These are phyloP conservation scores for Leishmania lainsoni DNA, from an alignment of 208 protist species.

Conservation along the genomic window DNA sequence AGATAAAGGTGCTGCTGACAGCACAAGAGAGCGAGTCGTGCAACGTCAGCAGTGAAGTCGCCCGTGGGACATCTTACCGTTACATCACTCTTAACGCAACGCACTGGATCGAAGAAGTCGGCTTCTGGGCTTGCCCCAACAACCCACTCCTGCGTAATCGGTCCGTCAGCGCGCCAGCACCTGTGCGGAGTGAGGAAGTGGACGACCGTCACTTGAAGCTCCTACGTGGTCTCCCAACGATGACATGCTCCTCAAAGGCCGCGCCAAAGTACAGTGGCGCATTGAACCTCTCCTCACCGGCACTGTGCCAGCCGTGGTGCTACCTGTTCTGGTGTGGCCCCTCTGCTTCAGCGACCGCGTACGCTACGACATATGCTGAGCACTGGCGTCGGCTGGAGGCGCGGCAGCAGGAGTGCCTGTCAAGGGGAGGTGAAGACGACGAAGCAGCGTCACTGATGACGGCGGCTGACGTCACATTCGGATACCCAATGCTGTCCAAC, in stretches of 20 bases:
- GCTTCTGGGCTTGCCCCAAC: constrained; percentile 74
- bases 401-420: not conserved
- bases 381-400: constrained; percentile 16
- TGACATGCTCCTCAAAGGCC: not conserved
- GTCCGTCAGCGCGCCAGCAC: not conserved
- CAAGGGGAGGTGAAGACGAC: not conserved
- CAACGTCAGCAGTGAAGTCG: not conserved
- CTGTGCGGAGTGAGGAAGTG: not conserved
- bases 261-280: not conserved
- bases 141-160: constrained; percentile 51
- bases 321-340: constrained; percentile 2
- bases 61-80: not conserved
- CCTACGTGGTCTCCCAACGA: not conserved
- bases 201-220: not conserved
- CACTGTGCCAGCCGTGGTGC: not conserved
- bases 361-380: constrained; percentile 19
- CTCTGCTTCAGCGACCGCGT: not conserved
- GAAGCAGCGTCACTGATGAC: not conserved
- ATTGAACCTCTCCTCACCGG: not conserved
- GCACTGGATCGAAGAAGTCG: constrained; percentile 84
- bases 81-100: constrained; percentile 54
- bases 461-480: constrained; percentile 20
- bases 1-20: constrained; percentile 49
- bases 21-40: constrained; percentile 6
- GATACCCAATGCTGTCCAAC: constrained; percentile 23